These are phyloP conservation scores for Boletellus dicymbophilus DNA, from an alignment of 1,284 basidiomycete species.

Conservation along the genomic window DNA sequence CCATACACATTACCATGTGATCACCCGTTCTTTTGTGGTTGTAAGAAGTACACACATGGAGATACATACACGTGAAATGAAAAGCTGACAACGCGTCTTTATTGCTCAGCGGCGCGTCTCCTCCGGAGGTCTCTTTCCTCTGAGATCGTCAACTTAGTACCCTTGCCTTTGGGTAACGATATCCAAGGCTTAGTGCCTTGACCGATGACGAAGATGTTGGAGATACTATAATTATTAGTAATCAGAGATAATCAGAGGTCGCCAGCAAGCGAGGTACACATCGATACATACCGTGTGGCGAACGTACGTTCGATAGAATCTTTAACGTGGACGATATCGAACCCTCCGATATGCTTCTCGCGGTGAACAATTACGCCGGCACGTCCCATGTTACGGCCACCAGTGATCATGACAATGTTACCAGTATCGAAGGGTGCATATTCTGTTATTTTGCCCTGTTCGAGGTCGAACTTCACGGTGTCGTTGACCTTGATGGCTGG, in stretches of 20 bases:
- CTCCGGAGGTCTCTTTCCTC: slow-evolving; percentile 85
- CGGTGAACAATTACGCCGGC: slow-evolving; percentile 94
- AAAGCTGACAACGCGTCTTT: slow-evolving; percentile 29
- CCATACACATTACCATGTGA: slow-evolving; percentile 21
- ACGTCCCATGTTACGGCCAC: slow-evolving; percentile 99
- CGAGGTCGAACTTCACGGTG: slow-evolving; percentile 96
- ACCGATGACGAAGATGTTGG: slow-evolving; percentile 98
- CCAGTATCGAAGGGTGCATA: slow-evolving; percentile 97
- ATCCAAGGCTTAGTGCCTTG: slow-evolving; percentile 96
- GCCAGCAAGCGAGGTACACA: background rate
- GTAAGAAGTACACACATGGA: slow-evolving; percentile 13
- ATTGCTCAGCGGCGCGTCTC: slow-evolving; percentile 68
- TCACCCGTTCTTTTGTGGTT: slow-evolving; percentile 28
- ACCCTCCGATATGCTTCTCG: slow-evolving; percentile 97
- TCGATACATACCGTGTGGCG: slow-evolving; percentile 80
- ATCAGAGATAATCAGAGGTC: background rate
- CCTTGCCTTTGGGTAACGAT: slow-evolving; percentile 98
- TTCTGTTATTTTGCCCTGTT: slow-evolving; percentile 93
- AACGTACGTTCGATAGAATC: slow-evolving; percentile 96
- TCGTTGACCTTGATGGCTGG: slow-evolving; percentile 97
- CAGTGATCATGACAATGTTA: slow-evolving; percentile 97
- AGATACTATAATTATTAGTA: slow-evolving; percentile 57
- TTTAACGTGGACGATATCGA: slow-evolving; percentile 97
- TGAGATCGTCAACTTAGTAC: slow-evolving; percentile 90
- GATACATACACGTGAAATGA: slow-evolving; percentile 22